Percentiles rank a stretch among this genome's conserved stretches.
Conservation (phyloP, 345 rosid species). For the Adansonia digitata region DNA sequence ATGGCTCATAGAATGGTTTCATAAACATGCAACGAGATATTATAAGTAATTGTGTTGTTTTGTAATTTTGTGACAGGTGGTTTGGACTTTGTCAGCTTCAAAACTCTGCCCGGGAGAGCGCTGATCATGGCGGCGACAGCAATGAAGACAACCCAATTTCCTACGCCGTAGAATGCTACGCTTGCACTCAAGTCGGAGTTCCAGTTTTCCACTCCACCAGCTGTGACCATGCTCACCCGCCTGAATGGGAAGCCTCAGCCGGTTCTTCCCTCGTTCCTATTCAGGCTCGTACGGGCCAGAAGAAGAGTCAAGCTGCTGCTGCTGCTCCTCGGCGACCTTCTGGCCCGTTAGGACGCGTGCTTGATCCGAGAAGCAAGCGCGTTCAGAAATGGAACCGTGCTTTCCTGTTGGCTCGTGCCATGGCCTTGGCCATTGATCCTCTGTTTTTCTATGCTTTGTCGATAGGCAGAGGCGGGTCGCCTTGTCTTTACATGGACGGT, state of each 20-base stretch:
- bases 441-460: conserved; percentile 53
- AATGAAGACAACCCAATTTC: neutral
- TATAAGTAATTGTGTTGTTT: neutral
- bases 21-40: too few relatives aligned
- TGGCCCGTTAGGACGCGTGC: conserved; percentile 35
- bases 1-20: neutral
- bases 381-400: conserved; percentile 49
- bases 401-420: conserved; percentile 46
- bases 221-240: conserved; percentile 83
- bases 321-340: conserved; percentile 11
- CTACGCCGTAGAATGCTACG: conserved; percentile 30
- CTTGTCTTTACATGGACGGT: conserved; percentile 48
- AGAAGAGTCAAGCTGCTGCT: conserved; percentile 6
- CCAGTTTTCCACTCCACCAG: conserved; percentile 94
- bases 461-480: conserved; percentile 35
- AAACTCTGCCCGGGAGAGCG: conserved; percentile 1
- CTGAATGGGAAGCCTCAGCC: conserved; percentile 94
- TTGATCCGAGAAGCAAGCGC: conserved; percentile 54
- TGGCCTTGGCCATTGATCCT: conserved; percentile 54
- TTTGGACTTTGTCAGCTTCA: conserved; percentile 30
- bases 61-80: conserved; percentile 29
- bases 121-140: neutral
- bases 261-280: conserved; percentile 93
- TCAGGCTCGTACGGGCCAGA: conserved; percentile 29
- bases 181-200: conserved; percentile 91